phyloP scores from a whole-genome alignment of 768 basidiomycete species.

The Multifurca ochricompacta region DNA sequence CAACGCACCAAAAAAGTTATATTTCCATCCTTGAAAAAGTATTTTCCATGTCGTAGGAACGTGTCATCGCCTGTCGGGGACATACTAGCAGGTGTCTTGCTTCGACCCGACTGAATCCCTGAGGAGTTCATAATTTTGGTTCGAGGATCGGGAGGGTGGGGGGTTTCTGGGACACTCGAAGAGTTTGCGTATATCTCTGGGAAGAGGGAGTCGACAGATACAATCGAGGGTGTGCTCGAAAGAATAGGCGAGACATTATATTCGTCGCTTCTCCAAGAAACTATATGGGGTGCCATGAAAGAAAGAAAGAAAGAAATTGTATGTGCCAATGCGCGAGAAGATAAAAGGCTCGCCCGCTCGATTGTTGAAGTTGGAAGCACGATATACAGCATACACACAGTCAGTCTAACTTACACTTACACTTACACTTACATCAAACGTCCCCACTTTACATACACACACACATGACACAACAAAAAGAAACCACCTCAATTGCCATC shows the following conservation, averaged over 20 bases:
- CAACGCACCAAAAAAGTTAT: constrained; percentile 13
- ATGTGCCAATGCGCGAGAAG: no score
- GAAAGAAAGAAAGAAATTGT: neutral
- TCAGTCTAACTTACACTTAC: no score
- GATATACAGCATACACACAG: no score
- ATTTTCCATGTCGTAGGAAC: constrained; percentile 9
- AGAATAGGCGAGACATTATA: neutral
- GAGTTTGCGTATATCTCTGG: neutral
- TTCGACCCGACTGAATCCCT: neutral
- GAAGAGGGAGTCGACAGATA: neutral
- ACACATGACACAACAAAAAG: no score
- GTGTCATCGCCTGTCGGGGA: neutral
- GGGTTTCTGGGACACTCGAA: neutral
- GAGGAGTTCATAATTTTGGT: no score
- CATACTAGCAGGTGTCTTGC: neutral
- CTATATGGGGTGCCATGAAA: constrained; percentile 2
- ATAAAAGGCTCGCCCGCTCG: no score
- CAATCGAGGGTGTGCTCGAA: neutral
- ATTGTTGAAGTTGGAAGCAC: no score
- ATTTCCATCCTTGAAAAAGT: constrained; percentile 18
- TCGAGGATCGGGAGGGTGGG: neutral
- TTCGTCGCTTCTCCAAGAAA: neutral
- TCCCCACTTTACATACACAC: no score
- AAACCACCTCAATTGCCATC: no score
- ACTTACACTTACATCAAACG: no score